Evolutionary conservation across 2,329 filamentous ascomycete species (phyloP), one percentile per base, ranked within the genome.

Genomic region (Aureobasidium zeae): DNA sequence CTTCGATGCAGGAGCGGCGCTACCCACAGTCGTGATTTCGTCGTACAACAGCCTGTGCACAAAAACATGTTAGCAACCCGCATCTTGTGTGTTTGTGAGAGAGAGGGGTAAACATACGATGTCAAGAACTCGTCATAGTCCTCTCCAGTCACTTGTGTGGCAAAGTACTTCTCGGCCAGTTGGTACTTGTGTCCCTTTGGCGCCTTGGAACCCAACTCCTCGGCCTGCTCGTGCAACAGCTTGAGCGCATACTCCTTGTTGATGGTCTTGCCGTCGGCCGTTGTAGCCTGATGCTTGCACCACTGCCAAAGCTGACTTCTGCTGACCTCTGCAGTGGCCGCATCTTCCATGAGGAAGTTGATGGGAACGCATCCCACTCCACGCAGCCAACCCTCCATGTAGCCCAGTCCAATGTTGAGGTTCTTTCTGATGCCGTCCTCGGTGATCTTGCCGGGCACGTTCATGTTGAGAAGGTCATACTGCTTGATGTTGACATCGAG

Each of bases 321-420:
- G 45, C 85, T 93, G 4, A 98, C 91, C 65, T 98, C 91, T 37
- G 91, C 91, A 1, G 91, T 98, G 17, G 91, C 91, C 13, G 91
- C 91, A 56, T 96, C 91, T 70, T 98, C 91, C 89, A 96, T 96
- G 45, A 96, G 74, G 64, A 83, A 94, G 73, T 96, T 95, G 69
- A 96, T 95, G 36, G 91, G 91, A 42, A 96, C 88, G 57, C 91
- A 98, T 46, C 91, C 91, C 16, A 96, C 76, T 24, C 89, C 91
- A 50, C 88, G 83, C 48, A 96, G 73, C 91, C 91, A 98, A 49
- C 86, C 91, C 69, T 98, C 91, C 89, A 96, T 98, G 69, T 98
- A 98, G 39, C 84, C 83, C 5, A 98, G 77, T 28, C 89, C 91
- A 53, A 98, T 96, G 69, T 87, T 89, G 52, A 98, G 73, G 71